These are phyloP conservation scores for Exsudoporus floridanus DNA, from an alignment of 1,284 basidiomycete species.

Conservation along the genomic window DNA sequence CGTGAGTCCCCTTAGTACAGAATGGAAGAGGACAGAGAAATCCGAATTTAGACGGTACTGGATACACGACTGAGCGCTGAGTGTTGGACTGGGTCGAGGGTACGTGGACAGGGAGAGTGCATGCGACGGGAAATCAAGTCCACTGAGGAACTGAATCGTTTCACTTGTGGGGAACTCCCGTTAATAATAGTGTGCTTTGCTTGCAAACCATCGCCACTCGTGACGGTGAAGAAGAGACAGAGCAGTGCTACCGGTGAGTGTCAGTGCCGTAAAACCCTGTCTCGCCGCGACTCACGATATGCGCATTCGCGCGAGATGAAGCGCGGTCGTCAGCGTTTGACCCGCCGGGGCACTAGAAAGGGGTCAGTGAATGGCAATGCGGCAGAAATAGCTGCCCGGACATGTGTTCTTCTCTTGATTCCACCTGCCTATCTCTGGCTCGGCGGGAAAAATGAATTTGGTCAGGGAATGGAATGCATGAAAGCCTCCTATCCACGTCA, in stretches of 20 bases:
- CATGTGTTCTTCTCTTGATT: too few species aligned
- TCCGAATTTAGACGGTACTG: not conserved
- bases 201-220: not conserved
- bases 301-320: too few species aligned
- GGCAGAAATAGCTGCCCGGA: too few species aligned
- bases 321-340: too few species aligned
- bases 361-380: too few species aligned
- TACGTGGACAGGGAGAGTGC: not conserved
- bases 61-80: not conserved
- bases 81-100: not conserved
- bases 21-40: not conserved
- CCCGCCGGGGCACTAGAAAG: too few species aligned
- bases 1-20: too few species aligned
- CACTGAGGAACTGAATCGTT: not conserved
- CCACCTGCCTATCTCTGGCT: too few species aligned
- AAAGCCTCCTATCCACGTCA: too few species aligned
- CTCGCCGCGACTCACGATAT: too few species aligned
- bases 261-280: not conserved
- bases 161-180: conserved; percentile 1
- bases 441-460: too few species aligned
- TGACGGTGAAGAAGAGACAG: conserved; percentile 1
- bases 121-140: not conserved
- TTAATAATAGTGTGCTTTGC: not conserved
- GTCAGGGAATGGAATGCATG: too few species aligned
- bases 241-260: not conserved